These are phyloP conservation scores for Chrysochromulina tobinii DNA, from an alignment of 78 protist genomes.

Conservation along the genomic window DNA sequence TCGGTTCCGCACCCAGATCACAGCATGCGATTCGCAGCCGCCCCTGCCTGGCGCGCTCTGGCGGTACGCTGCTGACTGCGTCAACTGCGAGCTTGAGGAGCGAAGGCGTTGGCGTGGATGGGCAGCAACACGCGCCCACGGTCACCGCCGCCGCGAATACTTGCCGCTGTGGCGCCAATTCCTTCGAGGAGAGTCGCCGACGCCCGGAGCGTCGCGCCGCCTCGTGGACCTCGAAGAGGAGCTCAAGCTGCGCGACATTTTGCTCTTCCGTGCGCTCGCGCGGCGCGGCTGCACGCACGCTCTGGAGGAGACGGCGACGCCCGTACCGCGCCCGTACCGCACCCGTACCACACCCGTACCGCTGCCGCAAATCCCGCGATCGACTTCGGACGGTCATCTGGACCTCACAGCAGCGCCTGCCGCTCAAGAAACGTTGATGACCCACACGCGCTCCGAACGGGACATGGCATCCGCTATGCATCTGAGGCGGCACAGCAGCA, in stretches of 20 bases:
- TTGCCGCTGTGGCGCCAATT: not conserved
- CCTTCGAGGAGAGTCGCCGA: not conserved
- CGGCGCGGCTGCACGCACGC: not conserved
- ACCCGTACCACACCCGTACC: too few relatives aligned
- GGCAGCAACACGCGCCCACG: not conserved
- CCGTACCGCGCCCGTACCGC: too few relatives aligned
- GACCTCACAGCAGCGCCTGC: too few relatives aligned
- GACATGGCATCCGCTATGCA: too few relatives aligned
- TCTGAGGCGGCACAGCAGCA: too few relatives aligned
- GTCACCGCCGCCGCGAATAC: not conserved
- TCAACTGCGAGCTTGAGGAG: not conserved
- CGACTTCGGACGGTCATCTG: too few relatives aligned
- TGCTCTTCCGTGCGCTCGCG: constrained; percentile 7
- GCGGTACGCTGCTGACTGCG: not conserved
- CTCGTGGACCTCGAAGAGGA: not conserved
- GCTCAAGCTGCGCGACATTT: not conserved
- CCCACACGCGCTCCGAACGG: too few relatives aligned
- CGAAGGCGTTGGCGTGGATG: not conserved
- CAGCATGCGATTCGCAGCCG: not conserved
- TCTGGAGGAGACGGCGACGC: too few relatives aligned
- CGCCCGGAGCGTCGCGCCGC: too few relatives aligned
- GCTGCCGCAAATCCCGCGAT: too few relatives aligned
- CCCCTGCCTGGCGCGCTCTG: not conserved
- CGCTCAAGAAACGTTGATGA: too few relatives aligned
- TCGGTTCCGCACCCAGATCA: not conserved